Percentiles rank a stretch among this genome's conserved stretches.
These are phyloP conservation scores for Ustilago loliicola DNA, from an alignment of 1,284 basidiomycete species.

Conservation along the genomic window DNA sequence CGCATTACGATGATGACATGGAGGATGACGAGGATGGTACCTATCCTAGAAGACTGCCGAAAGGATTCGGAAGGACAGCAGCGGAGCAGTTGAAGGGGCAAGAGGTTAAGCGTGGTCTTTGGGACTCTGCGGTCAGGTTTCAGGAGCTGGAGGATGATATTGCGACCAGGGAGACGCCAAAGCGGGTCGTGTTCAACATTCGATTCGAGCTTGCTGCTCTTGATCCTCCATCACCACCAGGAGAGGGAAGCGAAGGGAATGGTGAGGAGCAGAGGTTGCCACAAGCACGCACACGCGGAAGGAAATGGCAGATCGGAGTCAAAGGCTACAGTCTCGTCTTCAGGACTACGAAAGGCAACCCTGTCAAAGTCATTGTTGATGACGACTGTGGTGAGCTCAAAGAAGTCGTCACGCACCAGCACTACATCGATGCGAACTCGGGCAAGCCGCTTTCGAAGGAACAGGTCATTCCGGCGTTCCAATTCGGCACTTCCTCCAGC, in stretches of 20 bases:
- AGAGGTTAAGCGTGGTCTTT: slow-evolving; percentile 42
- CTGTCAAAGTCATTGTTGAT: slow-evolving; percentile 63
- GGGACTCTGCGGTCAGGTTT: slow-evolving; percentile 59
- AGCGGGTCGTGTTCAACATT: slow-evolving; percentile 86
- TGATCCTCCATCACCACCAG: slow-evolving; percentile 21
- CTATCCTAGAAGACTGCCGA: slow-evolving; percentile 19
- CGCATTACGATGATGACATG: slow-evolving; percentile 63
- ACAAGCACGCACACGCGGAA: slow-evolving; percentile 55
- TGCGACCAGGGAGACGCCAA: slow-evolving; percentile 78
- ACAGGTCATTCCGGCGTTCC: slow-evolving; percentile 71
- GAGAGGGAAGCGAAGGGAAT: slow-evolving; percentile 8
- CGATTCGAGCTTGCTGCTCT: slow-evolving; percentile 80
- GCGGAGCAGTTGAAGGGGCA: slow-evolving; percentile 43
- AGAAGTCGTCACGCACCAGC: slow-evolving; percentile 56
- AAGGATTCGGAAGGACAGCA: slow-evolving; percentile 32
- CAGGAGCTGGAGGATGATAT: slow-evolving; percentile 68
- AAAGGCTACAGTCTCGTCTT: slow-evolving; percentile 77
- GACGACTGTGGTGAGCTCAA: slow-evolving; percentile 58
- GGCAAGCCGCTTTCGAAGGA: slow-evolving; percentile 79
- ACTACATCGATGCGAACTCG: slow-evolving; percentile 80
- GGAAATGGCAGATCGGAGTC: slow-evolving; percentile 86
- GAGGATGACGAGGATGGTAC: slow-evolving; percentile 39
- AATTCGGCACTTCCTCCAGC: slow-evolving; percentile 58
- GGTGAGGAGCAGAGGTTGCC: slow-evolving; percentile 42
- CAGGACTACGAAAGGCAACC: slow-evolving; percentile 52